Conservation (phyloP, 2,329 filamentous ascomycete genomes). For the Penicillium sumatraense region DNA sequence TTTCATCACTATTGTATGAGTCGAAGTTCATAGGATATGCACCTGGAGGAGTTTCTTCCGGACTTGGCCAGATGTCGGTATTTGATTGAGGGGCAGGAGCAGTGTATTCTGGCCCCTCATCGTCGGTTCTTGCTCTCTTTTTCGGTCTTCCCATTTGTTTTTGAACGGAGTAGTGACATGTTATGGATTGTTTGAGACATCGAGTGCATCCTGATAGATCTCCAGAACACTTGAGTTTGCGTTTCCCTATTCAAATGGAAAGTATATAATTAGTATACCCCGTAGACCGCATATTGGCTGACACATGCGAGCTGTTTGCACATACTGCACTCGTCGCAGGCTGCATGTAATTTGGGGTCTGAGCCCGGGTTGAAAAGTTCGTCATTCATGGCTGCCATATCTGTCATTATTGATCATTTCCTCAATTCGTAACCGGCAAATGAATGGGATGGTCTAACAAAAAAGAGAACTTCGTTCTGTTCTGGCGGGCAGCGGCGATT, state of each 20-base stretch:
- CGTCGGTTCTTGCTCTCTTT: slow-evolving; percentile 39
- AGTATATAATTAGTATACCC: slow-evolving; percentile 19
- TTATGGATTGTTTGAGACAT: slow-evolving; percentile 47
- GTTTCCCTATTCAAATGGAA: slow-evolving; percentile 40
- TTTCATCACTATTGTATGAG: slow-evolving; percentile 23
- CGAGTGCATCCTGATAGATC: slow-evolving; percentile 48
- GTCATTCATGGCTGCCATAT: slow-evolving; percentile 11
- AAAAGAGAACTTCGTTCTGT: background rate
- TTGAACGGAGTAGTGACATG: slow-evolving; percentile 52
- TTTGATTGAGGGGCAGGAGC: slow-evolving; percentile 13
- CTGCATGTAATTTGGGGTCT: slow-evolving; percentile 49
- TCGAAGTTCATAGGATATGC: slow-evolving; percentile 22
- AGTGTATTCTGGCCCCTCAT: slow-evolving; percentile 24
- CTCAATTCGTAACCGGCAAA: background rate
- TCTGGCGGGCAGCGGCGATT: background rate
- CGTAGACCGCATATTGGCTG: background rate
- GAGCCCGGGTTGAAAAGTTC: slow-evolving; percentile 9
- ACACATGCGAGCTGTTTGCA: slow-evolving; percentile 5
- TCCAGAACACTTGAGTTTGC: slow-evolving; percentile 55
- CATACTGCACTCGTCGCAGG: slow-evolving; percentile 56
- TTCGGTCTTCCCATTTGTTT: slow-evolving; percentile 56
- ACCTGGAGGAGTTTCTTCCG: slow-evolving; percentile 24
- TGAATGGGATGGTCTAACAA: background rate
- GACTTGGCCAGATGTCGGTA: slow-evolving; percentile 28
- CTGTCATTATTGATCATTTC: slow-evolving; percentile 12